Evolutionary conservation across 73 alveolate species (phyloP).

Genomic region (Blepharisma japonicum): DNA sequence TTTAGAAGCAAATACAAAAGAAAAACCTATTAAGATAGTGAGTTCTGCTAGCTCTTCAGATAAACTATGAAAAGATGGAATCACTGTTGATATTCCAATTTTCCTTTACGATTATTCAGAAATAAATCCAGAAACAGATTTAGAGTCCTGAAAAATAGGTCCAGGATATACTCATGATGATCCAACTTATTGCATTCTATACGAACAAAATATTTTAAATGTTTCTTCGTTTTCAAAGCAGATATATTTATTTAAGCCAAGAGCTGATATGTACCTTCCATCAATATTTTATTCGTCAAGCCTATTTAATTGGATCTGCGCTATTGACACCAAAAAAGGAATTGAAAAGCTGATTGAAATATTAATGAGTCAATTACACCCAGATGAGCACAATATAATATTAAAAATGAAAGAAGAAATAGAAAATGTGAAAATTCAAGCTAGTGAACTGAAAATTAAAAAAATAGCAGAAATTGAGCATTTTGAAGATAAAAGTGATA

Average conservation of each 20-base stretch:
- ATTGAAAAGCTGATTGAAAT: neutral
- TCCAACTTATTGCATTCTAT: neutral
- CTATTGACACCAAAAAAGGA: neutral
- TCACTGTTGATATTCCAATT: neutral
- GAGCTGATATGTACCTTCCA: neutral
- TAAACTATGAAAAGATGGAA: neutral
- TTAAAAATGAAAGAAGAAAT: too few relatives aligned
- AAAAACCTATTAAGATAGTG: slow-evolving; percentile 11
- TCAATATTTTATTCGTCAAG: neutral
- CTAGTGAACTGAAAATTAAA: too few relatives aligned
- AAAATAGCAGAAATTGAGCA: too few relatives aligned
- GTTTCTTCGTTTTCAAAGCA: neutral
- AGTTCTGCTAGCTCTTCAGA: neutral
- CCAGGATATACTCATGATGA: neutral
- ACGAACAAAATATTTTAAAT: neutral
- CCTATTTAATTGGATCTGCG: neutral
- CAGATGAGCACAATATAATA: neutral
- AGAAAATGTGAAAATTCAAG: too few relatives aligned
- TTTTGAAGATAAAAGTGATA: too few relatives aligned
- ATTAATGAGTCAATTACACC: neutral
- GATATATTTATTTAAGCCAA: neutral
- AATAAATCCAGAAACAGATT: neutral
- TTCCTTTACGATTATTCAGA: neutral
- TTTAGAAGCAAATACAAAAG: neutral
- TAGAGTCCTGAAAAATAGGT: slow-evolving; percentile 14